Evolutionary conservation across 257 asterid species (phyloP), one percentile per base, ranked within the genome.

Genomic region (Verbascum thapsus): DNA sequence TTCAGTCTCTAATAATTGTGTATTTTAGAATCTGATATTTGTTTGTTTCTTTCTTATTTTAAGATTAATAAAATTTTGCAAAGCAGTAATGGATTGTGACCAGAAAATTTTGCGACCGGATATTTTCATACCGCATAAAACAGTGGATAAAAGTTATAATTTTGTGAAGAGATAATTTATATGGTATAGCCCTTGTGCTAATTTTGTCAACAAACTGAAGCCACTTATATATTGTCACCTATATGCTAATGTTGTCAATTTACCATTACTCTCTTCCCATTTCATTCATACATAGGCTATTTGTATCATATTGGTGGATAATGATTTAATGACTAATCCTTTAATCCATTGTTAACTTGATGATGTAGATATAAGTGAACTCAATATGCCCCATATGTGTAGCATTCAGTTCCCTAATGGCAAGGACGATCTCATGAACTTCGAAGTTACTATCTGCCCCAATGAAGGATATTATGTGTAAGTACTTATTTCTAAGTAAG

Each of bases 361-460:
- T 62, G 22, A 55, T 78, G 77, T 65, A 89, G 96, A 89, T 82
- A 92, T 89, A 61, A 89, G 86, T 59, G 99, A 92, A 64, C 82
- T 92, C 59, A 92, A 87, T 74, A 86, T 92, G 58, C 99, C 96
- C 1, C 78, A 82, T 61, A 80, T 96, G 53, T 92, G 97, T 72
- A 83, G 72, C 73, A 87, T 92, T 12, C 51, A 91, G 45, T 92
- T 92, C 74, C 99, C 97, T 58, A 87, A 82, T 75, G 99, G 97
- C 58, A 89, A 82, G 76, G 97, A 92, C 22, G 97, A 92, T 44
- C 97, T 92, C 39, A 92, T 92, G 99, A 92, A 82, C 79, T 89
- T 89, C 72, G 97, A 89, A 76, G 99, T 89, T 64, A 81, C 94
- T 53, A 85, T 92, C 70, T 84, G 87, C 53, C 97, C 95, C 17